These are phyloP conservation scores for Millerago galiae DNA, from an alignment of 805 yeast genomes.

Conservation along the genomic window DNA sequence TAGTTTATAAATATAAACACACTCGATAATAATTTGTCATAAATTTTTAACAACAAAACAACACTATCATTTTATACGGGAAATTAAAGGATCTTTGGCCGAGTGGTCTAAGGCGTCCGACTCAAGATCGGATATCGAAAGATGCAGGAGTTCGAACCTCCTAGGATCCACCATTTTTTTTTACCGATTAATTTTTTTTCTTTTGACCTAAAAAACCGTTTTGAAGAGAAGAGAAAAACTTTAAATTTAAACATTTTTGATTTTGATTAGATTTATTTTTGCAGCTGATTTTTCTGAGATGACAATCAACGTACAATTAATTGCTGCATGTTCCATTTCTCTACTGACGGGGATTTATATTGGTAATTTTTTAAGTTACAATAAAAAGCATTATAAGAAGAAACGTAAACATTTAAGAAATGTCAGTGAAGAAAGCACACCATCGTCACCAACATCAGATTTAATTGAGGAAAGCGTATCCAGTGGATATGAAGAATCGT, in stretches of 20 bases:
- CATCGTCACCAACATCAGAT: conserved; percentile 10
- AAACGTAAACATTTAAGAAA: not conserved
- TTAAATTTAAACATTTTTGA: too few species aligned
- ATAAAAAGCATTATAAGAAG: conserved; percentile 1
- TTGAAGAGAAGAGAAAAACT: too few species aligned
- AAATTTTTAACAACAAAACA: too few species aligned
- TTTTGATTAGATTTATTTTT: not conserved
- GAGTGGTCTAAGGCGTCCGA: conserved; percentile 13
- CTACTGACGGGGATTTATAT: conserved; percentile 31
- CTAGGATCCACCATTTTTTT: conserved; percentile 9
- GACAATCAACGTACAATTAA: conserved; percentile 23
- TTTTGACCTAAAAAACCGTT: too few species aligned
- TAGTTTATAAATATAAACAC: too few species aligned
- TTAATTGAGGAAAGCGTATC: conserved; percentile 9
- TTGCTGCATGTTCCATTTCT: conserved; percentile 31
- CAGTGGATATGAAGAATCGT: conserved; percentile 25
- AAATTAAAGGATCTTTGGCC: conserved; percentile 8
- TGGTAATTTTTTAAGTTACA: conserved; percentile 18
- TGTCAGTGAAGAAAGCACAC: conserved; percentile 2
- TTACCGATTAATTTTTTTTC: not conserved
- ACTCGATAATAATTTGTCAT: too few species aligned
- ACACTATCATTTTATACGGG: too few species aligned
- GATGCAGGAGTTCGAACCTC: conserved; percentile 12
- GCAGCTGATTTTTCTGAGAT: conserved; percentile 2
- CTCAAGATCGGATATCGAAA: conserved; percentile 12